These are phyloP conservation scores for Candida tropicalis DNA, from an alignment of 1,139 yeast genomes.

Conservation along the genomic window DNA sequence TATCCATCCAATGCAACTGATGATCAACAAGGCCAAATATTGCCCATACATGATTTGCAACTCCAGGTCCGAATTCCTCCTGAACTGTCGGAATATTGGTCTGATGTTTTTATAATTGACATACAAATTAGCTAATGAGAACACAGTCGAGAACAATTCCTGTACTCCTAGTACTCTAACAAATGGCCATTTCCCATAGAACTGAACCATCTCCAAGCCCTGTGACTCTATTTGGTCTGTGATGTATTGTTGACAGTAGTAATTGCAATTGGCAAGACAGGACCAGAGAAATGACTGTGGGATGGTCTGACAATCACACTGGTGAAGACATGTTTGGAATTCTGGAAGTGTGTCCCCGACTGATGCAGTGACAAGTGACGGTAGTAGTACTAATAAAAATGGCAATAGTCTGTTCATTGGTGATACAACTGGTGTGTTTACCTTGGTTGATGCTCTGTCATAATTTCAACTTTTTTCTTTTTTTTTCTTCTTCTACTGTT, in stretches of 20 bases:
- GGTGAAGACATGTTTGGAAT: slow-evolving; percentile 25
- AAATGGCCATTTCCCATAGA: slow-evolving; percentile 53
- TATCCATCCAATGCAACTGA: slow-evolving; percentile 42
- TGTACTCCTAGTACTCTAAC: slow-evolving; percentile 39
- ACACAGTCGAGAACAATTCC: slow-evolving; percentile 39
- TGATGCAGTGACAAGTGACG: slow-evolving; percentile 17
- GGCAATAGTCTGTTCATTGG: no score
- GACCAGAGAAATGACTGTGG: slow-evolving; percentile 30
- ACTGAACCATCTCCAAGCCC: slow-evolving; percentile 38
- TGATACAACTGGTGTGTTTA: no score
- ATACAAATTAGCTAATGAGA: slow-evolving; percentile 42
- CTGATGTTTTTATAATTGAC: slow-evolving; percentile 34
- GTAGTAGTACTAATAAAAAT: no score
- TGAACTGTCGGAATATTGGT: slow-evolving; percentile 29
- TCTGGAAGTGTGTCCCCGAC: slow-evolving; percentile 35
- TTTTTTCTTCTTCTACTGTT: no score
- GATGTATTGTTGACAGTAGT: slow-evolving; percentile 44
- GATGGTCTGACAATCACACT: slow-evolving; percentile 17
- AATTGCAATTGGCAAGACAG: slow-evolving; percentile 43
- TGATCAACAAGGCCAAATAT: slow-evolving; percentile 30
- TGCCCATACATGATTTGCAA: slow-evolving; percentile 34
- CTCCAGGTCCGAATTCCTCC: slow-evolving; percentile 18
- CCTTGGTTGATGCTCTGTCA: no score
- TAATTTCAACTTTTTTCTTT: no score
- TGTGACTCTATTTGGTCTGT: slow-evolving; percentile 26